Conservation (phyloP, 345 rosid species). For the Aquilaria sinensis region DNA sequence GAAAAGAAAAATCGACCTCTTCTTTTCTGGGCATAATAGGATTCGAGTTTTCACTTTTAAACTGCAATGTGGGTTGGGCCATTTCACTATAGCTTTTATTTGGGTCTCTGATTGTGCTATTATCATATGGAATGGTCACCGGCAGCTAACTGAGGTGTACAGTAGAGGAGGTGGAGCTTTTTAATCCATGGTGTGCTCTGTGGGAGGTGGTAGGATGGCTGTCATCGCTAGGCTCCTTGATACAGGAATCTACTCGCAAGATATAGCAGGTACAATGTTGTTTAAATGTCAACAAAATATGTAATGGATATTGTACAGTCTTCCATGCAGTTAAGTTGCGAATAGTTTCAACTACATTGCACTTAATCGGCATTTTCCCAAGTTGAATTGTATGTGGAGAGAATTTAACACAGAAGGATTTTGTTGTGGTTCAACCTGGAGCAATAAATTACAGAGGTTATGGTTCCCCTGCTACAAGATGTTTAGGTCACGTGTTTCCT, state of each 20-base stretch:
- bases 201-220: constrained; percentile 51
- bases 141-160: constrained; percentile 13
- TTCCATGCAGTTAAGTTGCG: too few relatives aligned
- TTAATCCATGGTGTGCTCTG: constrained; percentile 51
- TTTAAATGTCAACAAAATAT: not conserved
- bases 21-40: not conserved
- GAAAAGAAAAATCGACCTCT: not conserved
- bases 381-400: not conserved
- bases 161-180: constrained; percentile 13
- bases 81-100: not conserved
- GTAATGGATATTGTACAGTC: too few relatives aligned
- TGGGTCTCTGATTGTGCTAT: not conserved
- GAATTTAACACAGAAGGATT: too few relatives aligned
- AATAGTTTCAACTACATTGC: too few relatives aligned
- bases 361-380: too few relatives aligned
- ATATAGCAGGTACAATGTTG: constrained; percentile 21
- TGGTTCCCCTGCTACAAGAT: too few relatives aligned
- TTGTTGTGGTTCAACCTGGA: too few relatives aligned
- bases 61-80: constrained; percentile 5
- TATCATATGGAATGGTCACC: constrained; percentile 8
- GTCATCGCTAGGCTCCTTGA: constrained; percentile 57
- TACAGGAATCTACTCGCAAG: constrained; percentile 29
- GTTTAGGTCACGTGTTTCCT: not conserved
- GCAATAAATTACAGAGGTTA: too few relatives aligned
- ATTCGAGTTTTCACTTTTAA: not conserved